A percentile compares a stretch with the other conserved stretches of the same genome.
phyloP scores from a whole-genome alignment of 2,329 filamentous ascomycete genomes.

The Ilyonectria destructans region DNA sequence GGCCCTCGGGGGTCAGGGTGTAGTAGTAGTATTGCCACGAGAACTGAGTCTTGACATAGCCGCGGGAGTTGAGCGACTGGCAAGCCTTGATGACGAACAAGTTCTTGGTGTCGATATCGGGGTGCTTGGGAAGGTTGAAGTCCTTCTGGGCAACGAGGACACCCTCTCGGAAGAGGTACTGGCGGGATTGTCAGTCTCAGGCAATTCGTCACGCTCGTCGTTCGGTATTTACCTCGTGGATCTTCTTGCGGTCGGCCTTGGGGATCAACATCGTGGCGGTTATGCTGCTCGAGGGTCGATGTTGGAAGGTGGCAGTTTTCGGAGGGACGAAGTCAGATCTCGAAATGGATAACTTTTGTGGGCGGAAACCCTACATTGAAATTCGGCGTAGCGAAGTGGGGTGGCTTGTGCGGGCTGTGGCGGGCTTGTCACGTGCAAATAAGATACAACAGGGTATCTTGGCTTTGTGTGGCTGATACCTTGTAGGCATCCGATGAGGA shows the following conservation, averaged over 20 bases:
- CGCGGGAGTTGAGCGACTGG: slow-evolving; percentile 98
- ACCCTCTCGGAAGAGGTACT: slow-evolving; percentile 97
- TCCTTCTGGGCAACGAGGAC: slow-evolving; percentile 99
- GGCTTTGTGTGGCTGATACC: slow-evolving; percentile 37
- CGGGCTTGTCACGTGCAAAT: slow-evolving; percentile 54
- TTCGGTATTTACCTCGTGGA: slow-evolving; percentile 80
- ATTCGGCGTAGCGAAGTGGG: slow-evolving; percentile 56
- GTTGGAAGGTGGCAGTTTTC: slow-evolving; percentile 64
- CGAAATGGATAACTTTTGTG: slow-evolving; percentile 65
- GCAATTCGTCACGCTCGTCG: slow-evolving; percentile 39
- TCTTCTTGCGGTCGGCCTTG: slow-evolving; percentile 99
- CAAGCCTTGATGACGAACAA: slow-evolving; percentile 99
- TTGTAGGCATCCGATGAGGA: slow-evolving; percentile 9
- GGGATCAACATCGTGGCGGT: slow-evolving; percentile 93
- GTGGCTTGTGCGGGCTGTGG: slow-evolving; percentile 51
- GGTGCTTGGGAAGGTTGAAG: slow-evolving; percentile 98
- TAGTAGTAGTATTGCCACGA: slow-evolving; percentile 99
- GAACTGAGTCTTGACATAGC: slow-evolving; percentile 99
- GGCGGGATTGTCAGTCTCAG: slow-evolving; percentile 48
- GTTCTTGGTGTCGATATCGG: slow-evolving; percentile 99
- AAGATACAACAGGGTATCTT: slow-evolving; percentile 35
- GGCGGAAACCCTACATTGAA: slow-evolving; percentile 60
- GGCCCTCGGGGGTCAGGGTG: slow-evolving; percentile 99
- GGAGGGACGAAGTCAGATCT: slow-evolving; percentile 55
- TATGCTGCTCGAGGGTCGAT: slow-evolving; percentile 64